Base-by-base conservation (phyloP, 2,329 filamentous ascomycete genomes). In the Geoglossum cookeanum region DNA sequence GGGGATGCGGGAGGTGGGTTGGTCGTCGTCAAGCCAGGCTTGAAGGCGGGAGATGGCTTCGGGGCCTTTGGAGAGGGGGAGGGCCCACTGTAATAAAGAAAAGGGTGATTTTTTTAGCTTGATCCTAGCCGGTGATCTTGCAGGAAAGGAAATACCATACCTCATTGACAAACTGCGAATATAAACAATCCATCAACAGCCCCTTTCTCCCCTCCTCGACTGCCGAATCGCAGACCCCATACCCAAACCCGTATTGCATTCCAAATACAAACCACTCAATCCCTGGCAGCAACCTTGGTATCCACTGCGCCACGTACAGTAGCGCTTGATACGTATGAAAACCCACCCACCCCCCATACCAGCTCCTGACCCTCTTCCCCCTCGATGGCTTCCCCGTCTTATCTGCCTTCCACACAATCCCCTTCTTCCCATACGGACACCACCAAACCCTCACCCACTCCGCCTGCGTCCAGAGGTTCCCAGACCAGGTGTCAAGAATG, bases 141-240 rank as follows among this genome's bases (percentile, higher is more conserved):
- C 22, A 22, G 32, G 13, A n/a, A n/a, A 27, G 35, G 15, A 30
- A 13, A 13, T 27, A 8, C 4, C 6, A 52, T 52, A 52, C 48
- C 48, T 98, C 92, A 68, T 98, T 96, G 62, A 98, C 92, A 64
- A 88, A 95, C 67, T 98, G 92, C n/a, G 86, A 91, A 74, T 96
- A 98, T 4, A 97, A 78, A 66, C 92, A 98, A 73, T 98, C 92
- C 86, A 98, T 91, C 56, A 96, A 76, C 51, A 97, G 78, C 11
- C 89, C 91, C 61, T 84, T 75, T 59, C 85, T 81, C 61, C 85
- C 85, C 27, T 84, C 81, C 69, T 96, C 85, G 17, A 96, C 79
- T 4, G 85, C 91, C n/a, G 77, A 75, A 45, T 81, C 84, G 56
- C 77, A 76, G 2, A 76, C 77, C 55, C 81, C 81, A 60, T 87